phyloP scores from a whole-genome alignment of 2,329 filamentous ascomycete genomes.

The Tympanopsis confertula region DNA sequence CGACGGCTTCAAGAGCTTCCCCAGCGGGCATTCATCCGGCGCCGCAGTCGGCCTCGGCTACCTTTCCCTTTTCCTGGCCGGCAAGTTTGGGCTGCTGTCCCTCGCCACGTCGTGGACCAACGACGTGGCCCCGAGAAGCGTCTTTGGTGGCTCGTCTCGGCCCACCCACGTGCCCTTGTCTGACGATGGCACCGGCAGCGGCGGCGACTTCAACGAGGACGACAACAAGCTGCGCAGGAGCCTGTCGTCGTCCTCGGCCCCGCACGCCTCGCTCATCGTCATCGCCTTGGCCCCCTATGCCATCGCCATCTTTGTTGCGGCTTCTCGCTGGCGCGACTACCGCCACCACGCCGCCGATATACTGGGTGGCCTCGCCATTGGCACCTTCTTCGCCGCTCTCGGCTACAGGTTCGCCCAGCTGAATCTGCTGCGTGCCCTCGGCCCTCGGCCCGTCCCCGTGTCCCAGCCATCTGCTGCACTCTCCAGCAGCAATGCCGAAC shows the following conservation, averaged over 20 bases:
- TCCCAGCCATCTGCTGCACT: too few relatives aligned
- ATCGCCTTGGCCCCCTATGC: constrained; percentile 62
- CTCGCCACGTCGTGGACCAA: constrained; percentile 36
- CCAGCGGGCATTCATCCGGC: constrained; percentile 65
- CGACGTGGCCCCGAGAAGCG: background rate
- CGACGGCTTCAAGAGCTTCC: constrained; percentile 79
- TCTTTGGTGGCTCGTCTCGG: constrained; percentile 12
- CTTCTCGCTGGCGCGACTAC: constrained; percentile 78
- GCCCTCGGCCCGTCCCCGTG: too few relatives aligned
- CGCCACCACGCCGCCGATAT: constrained; percentile 91
- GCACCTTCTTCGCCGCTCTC: constrained; percentile 58
- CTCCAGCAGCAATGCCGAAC: too few relatives aligned
- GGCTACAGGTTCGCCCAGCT: constrained; percentile 80
- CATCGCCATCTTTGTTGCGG: constrained; percentile 68
- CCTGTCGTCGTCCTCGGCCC: constrained; percentile 67
- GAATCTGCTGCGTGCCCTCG: too few relatives aligned
- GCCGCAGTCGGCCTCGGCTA: constrained; percentile 74
- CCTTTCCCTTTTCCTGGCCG: constrained; percentile 74
- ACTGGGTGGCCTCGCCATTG: constrained; percentile 71
- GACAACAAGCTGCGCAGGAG: constrained; percentile 33
- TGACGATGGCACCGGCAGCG: background rate
- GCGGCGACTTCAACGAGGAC: constrained; percentile 6
- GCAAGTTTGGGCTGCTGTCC: constrained; percentile 66
- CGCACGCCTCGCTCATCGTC: constrained; percentile 67
- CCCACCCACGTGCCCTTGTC: background rate